phyloP scores from a whole-genome alignment of 2,329 filamentous ascomycete genomes.

The Cercospora sp. region DNA sequence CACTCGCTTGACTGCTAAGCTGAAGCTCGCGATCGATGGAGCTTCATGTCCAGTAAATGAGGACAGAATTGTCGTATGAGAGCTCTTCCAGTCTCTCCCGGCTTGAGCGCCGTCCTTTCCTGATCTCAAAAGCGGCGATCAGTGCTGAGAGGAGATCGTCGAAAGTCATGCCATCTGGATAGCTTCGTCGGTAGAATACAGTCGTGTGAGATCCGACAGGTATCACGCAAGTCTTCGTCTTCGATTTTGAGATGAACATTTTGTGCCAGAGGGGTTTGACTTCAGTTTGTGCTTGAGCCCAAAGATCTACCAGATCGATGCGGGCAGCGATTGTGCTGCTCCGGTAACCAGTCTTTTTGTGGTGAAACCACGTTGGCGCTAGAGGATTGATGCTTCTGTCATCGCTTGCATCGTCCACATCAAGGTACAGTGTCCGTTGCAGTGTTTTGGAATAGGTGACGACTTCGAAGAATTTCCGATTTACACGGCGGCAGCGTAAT shows the following conservation, averaged over 20 bases:
- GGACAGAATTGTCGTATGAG: constrained; percentile 23
- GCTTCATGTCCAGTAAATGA: constrained; percentile 28
- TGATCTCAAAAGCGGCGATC: constrained; percentile 26
- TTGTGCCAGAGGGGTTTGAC: constrained; percentile 21
- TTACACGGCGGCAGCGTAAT: constrained; percentile 23
- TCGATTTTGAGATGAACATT: constrained; percentile 25
- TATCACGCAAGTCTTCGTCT: constrained; percentile 27
- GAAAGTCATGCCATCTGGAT: constrained; percentile 29
- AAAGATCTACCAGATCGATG: constrained; percentile 25
- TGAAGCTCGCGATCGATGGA: neutral
- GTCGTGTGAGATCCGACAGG: constrained; percentile 22
- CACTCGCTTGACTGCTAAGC: neutral
- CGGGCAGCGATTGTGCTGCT: constrained; percentile 25
- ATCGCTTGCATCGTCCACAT: constrained; percentile 12
- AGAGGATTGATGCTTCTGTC: constrained; percentile 22
- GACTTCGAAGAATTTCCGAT: constrained; percentile 20
- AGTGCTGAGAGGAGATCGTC: constrained; percentile 24
- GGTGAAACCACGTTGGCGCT: constrained; percentile 22
- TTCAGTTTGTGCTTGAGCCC: constrained; percentile 17
- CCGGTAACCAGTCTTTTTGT: constrained; percentile 23
- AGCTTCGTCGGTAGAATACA: constrained; percentile 23
- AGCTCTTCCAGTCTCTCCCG: constrained; percentile 24
- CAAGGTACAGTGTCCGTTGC: constrained; percentile 22
- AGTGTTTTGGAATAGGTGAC: constrained; percentile 21
- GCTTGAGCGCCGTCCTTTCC: constrained; percentile 20